phyloP scores from a whole-genome alignment of 2,329 filamentous ascomycete genomes.

The Botryosphaeria agaves region DNA sequence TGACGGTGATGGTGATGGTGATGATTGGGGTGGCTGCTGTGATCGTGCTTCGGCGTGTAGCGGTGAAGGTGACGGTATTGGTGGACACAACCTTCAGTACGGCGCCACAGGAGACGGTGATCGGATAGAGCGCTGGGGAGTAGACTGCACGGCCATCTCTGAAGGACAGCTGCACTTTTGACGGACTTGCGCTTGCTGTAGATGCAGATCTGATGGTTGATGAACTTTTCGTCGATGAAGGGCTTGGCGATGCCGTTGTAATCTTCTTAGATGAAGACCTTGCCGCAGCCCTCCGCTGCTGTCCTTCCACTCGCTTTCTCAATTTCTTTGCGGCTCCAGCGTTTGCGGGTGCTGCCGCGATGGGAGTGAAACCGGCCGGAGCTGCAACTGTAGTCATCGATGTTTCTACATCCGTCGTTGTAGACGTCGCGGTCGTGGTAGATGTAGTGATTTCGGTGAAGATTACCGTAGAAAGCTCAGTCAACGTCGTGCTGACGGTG shows the following conservation, averaged over 20 bases:
- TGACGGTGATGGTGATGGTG: background rate
- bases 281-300: too few species aligned
- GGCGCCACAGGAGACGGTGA: background rate
- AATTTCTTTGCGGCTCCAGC: background rate
- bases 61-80: background rate
- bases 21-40: background rate
- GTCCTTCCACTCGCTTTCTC: background rate
- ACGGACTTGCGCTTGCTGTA: too few species aligned
- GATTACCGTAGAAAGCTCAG: background rate
- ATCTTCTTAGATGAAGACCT: too few species aligned
- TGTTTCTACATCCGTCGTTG: background rate
- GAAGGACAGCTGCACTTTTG: too few species aligned
- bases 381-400: background rate
- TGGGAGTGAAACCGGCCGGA: background rate
- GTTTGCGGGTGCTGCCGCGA: background rate
- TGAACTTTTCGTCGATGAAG: too few species aligned
- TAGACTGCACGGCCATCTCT: too few species aligned
- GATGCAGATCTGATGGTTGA: too few species aligned
- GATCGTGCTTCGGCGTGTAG: background rate
- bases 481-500: background rate
- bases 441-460: background rate
- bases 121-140: too few species aligned
- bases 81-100: background rate
- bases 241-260: background rate
- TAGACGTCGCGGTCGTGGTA: too few species aligned